Percentiles rank a stretch among this genome's conserved stretches.
These are phyloP conservation scores for Claviceps spartinae DNA, from an alignment of 2,329 filamentous ascomycete genomes.

Conservation along the genomic window DNA sequence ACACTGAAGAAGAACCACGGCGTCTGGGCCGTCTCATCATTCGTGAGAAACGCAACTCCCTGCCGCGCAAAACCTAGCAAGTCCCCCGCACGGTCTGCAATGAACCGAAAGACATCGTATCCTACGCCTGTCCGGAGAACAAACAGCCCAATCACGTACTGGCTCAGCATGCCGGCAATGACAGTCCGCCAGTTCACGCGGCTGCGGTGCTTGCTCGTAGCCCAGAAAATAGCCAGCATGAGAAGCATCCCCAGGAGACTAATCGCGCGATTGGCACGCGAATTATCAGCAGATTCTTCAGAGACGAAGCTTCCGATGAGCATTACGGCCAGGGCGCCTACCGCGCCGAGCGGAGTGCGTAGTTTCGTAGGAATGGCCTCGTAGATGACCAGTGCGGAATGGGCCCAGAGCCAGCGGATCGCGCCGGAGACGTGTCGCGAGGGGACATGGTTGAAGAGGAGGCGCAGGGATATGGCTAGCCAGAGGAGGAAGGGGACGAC, in stretches of 20 bases:
- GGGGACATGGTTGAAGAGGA: conserved; percentile 62
- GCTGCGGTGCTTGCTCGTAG: conserved; percentile 56
- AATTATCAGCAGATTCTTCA: conserved; percentile 60
- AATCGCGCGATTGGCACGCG: conserved; percentile 62
- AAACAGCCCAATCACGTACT: conserved; percentile 81
- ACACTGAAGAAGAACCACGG: conserved; percentile 64
- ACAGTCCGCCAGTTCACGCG: conserved; percentile 62
- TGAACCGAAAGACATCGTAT: conserved; percentile 84
- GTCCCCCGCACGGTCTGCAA: conserved; percentile 59
- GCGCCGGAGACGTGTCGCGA: conserved; percentile 52
- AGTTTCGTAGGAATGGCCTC: conserved; percentile 52
- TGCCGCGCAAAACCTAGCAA: conserved; percentile 63
- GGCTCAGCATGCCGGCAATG: conserved; percentile 75
- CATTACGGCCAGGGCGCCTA: conserved; percentile 55
- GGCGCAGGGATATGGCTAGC: conserved; percentile 57
- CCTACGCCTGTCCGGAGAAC: conserved; percentile 70
- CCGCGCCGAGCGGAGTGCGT: conserved; percentile 48
- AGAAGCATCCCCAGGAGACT: conserved; percentile 67
- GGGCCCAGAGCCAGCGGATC: conserved; percentile 53
- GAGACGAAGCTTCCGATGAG: conserved; percentile 67
- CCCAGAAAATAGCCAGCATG: conserved; percentile 53
- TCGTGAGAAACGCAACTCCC: conserved; percentile 57
- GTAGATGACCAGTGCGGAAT: conserved; percentile 45
- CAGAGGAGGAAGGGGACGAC: conserved; percentile 73
- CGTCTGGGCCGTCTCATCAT: conserved; percentile 27